Evolutionary conservation across 495 filamentous ascomycete species (phyloP).

Genomic region (Aspergillus olivimuriae): DNA sequence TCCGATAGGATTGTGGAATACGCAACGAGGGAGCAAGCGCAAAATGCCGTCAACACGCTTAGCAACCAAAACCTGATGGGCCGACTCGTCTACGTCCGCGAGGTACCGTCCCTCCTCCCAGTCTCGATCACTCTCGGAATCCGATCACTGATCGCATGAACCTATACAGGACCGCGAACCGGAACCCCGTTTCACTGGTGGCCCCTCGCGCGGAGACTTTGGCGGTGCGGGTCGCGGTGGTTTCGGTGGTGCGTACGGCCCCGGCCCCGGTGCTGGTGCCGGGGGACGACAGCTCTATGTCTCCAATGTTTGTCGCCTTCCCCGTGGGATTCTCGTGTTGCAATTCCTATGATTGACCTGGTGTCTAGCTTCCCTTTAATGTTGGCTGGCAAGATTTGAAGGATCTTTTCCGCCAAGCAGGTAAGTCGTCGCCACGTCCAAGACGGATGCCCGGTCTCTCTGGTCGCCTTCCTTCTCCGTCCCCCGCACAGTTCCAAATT

Average conservation of each 20-base stretch:
- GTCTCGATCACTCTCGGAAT: no score
- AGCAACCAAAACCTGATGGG: constrained; percentile 99
- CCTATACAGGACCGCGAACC: constrained; percentile 76
- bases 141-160: no score
- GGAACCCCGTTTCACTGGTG: constrained; percentile 85
- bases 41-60: constrained; percentile 93
- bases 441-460: constrained; percentile 2
- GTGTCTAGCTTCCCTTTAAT: constrained; percentile 84
- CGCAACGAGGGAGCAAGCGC: constrained; percentile 97
- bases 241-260: constrained; percentile 39
- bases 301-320: constrained; percentile 80
- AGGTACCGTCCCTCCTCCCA: no score
- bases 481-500: constrained; percentile 21
- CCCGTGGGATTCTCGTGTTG: constrained; percentile 11
- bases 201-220: constrained; percentile 64
- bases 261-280: constrained; percentile 46
- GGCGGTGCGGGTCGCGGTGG: constrained; percentile 43
- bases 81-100: constrained; percentile 94
- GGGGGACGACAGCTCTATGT: constrained; percentile 89
- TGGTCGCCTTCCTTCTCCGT: constrained; percentile 10
- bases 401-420: constrained; percentile 96
- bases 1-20: constrained; percentile 95
- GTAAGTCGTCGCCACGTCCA: constrained; percentile 48
- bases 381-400: constrained; percentile 99
- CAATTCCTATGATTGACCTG: constrained; percentile 3